phyloP scores from a whole-genome alignment of 345 rosid species.

The Balakata baccata region DNA sequence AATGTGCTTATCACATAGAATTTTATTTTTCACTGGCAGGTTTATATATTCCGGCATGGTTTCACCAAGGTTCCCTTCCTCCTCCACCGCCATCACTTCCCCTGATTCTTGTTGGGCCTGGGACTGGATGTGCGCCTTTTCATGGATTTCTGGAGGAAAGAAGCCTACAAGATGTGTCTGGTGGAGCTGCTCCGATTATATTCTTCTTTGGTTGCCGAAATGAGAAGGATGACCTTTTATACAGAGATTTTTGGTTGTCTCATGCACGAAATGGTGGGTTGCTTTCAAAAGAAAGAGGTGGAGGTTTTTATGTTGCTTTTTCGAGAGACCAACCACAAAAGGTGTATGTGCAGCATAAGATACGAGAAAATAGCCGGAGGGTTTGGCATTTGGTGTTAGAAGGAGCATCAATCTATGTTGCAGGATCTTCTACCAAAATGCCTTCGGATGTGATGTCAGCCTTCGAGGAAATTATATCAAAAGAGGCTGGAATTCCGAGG shows the following conservation, averaged over 20 bases:
- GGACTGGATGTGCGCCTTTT: constrained; percentile 98
- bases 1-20: background rate
- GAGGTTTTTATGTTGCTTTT: constrained; percentile 79
- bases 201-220: constrained; percentile 92
- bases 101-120: constrained; percentile 81
- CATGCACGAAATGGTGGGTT: constrained; percentile 49
- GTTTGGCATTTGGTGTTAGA: constrained; percentile 58
- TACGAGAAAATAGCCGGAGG: constrained; percentile 54
- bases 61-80: constrained; percentile 76
- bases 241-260: constrained; percentile 71
- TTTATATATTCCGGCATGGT: constrained; percentile 67
- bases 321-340: constrained; percentile 91
- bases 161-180: constrained; percentile 44
- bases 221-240: constrained; percentile 66
- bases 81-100: constrained; percentile 66
- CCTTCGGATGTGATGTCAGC: constrained; percentile 72
- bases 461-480: constrained; percentile 62
- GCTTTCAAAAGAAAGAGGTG: constrained; percentile 70
- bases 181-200: constrained; percentile 55
- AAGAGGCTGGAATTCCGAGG: constrained; percentile 58
- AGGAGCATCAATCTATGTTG: constrained; percentile 74
- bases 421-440: constrained; percentile 93
- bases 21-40: constrained; percentile 37
- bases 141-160: constrained; percentile 87
- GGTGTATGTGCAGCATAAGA: constrained; percentile 84